Conservation (phyloP, 176 grass and related monocot genomes). For the Eleusine indica region DNA sequence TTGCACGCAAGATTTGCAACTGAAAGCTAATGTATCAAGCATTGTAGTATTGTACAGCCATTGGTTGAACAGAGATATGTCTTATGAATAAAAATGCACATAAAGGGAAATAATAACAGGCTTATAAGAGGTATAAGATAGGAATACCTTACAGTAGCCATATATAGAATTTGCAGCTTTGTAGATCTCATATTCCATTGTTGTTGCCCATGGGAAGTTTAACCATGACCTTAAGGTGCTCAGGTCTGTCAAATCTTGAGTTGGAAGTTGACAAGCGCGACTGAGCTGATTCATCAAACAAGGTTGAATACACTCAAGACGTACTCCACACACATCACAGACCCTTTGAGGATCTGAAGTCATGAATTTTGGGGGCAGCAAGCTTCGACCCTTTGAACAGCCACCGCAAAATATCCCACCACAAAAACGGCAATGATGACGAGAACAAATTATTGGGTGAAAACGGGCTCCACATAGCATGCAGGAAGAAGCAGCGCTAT, state of each 20-base stretch:
- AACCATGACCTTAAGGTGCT: conserved; percentile 85
- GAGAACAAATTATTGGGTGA: conserved; percentile 78
- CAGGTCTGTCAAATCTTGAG: conserved; percentile 79
- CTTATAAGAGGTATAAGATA: not conserved
- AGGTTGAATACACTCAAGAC: conserved; percentile 66
- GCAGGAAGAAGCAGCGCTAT: conserved; percentile 77
- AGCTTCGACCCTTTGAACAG: conserved; percentile 82
- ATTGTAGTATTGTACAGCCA: not conserved
- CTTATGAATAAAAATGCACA: conserved; percentile 17
- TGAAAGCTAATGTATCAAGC: too few relatives aligned
- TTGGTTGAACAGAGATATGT: not conserved
- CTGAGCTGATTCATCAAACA: conserved; percentile 78
- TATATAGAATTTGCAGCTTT: conserved; percentile 83
- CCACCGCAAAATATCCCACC: conserved; percentile 78
- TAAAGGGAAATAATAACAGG: not conserved
- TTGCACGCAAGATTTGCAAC: too few relatives aligned
- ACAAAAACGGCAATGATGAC: conserved; percentile 91
- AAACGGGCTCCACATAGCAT: conserved; percentile 78
- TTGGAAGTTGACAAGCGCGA: conserved; percentile 65
- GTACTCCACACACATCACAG: conserved; percentile 85
- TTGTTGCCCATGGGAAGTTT: conserved; percentile 74
- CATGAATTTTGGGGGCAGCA: conserved; percentile 86
- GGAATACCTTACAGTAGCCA: conserved; percentile 76
- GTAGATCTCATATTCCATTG: conserved; percentile 96
- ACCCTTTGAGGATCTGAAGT: conserved; percentile 81